These are phyloP conservation scores for Herpetomonas tarakana DNA, from an alignment of 208 protist genomes.

Conservation along the genomic window DNA sequence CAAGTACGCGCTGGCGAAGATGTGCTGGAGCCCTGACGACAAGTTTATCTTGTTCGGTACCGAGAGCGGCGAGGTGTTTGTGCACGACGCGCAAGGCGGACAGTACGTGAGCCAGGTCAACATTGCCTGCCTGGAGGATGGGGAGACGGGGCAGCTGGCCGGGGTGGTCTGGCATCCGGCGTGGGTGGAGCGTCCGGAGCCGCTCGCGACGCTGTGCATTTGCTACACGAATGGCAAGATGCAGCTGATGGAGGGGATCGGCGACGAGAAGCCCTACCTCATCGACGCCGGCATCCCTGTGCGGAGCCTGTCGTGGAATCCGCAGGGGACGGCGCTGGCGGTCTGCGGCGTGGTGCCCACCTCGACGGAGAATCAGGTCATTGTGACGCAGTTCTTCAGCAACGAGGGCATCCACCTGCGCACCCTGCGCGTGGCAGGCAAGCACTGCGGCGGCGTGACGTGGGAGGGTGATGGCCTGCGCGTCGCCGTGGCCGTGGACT, in stretches of 20 bases:
- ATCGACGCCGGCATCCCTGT: slow-evolving; percentile 88
- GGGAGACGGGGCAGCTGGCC: slow-evolving; percentile 30
- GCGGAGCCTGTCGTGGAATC: slow-evolving; percentile 89
- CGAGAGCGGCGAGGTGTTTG: slow-evolving; percentile 75
- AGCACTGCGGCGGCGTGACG: slow-evolving; percentile 78
- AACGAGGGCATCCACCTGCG: slow-evolving; percentile 89
- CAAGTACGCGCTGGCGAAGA: slow-evolving; percentile 75
- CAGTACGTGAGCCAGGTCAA: slow-evolving; percentile 76
- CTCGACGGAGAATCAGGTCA: slow-evolving; percentile 19
- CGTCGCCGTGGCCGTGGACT: slow-evolving; percentile 94
- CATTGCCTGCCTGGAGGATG: slow-evolving; percentile 39
- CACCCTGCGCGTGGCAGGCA: slow-evolving; percentile 89
- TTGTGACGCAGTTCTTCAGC: slow-evolving; percentile 94
- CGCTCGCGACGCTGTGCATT: slow-evolving; percentile 82
- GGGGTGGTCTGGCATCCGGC: slow-evolving; percentile 86
- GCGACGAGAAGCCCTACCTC: slow-evolving; percentile 84
- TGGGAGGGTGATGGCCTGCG: slow-evolving; percentile 95
- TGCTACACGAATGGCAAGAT: slow-evolving; percentile 87
- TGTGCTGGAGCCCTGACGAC: slow-evolving; percentile 95
- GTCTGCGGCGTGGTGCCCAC: slow-evolving; percentile 67
- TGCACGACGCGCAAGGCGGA: slow-evolving; percentile 85
- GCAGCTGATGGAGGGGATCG: slow-evolving; percentile 92
- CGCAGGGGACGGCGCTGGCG: slow-evolving; percentile 91
- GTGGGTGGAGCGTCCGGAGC: slow-evolving; percentile 76
- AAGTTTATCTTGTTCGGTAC: slow-evolving; percentile 92